Percentiles rank a stretch among this genome's conserved stretches.
Evolutionary conservation across 2,329 filamentous ascomycete species (phyloP).

Genomic region (Tetracladium maxilliforme): DNA sequence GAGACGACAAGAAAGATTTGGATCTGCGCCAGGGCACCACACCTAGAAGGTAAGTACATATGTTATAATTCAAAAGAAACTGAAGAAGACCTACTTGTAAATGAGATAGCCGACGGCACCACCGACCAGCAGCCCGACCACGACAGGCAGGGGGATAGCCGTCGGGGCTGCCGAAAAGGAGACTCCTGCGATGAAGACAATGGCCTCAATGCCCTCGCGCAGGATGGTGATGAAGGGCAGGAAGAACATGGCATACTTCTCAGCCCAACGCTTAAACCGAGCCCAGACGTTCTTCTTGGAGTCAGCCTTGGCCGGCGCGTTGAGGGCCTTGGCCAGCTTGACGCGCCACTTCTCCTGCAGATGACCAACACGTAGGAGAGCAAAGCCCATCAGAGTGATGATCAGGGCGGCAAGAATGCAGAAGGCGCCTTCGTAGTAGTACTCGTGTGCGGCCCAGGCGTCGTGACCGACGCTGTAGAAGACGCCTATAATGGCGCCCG

Average conservation of each 20-base stretch:
- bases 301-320: conserved; percentile 28
- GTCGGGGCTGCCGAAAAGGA: conserved; percentile 61
- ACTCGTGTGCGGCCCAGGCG: conserved; percentile 51
- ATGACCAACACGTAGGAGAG: conserved; percentile 67
- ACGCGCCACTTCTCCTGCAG: conserved; percentile 78
- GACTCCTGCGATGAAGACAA: conserved; percentile 77
- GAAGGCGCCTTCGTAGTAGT: conserved; percentile 73
- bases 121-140: conserved; percentile 58
- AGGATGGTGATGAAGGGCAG: conserved; percentile 81
- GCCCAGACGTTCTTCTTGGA: conserved; percentile 18
- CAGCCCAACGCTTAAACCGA: conserved; percentile 45
- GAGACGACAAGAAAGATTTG: conserved; percentile 72
- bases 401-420: conserved; percentile 61
- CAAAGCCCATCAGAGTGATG: conserved; percentile 69
- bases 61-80: conserved; percentile 1
- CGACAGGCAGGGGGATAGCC: conserved; percentile 63
- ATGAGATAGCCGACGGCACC: conserved; percentile 54
- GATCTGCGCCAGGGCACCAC: conserved; percentile 48
- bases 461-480: conserved; percentile 53
- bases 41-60: conserved; percentile 17
- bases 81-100: conserved; percentile 50
- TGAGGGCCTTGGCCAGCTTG: conserved; percentile 61
- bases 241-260: conserved; percentile 77
- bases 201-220: conserved; percentile 72
- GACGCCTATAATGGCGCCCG: conserved; percentile 44